Evolutionary conservation across 495 filamentous ascomycete species (phyloP).

Genomic region (Xylaria sp.): DNA sequence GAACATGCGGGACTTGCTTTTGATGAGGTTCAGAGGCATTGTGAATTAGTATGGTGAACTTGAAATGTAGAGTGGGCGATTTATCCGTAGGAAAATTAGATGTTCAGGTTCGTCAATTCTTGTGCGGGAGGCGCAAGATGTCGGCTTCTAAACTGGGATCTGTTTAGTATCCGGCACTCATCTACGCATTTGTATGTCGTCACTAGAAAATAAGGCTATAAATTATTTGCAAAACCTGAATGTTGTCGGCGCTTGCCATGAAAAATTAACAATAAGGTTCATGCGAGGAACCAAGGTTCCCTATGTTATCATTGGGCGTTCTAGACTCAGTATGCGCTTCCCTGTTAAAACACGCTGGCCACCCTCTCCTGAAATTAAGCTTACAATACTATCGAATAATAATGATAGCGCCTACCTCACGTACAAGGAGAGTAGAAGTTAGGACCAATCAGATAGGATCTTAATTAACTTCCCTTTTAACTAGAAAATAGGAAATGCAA

Average conservation of each 20-base stretch:
- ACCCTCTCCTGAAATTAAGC: neutral
- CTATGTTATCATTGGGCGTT: neutral
- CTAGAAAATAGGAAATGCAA: too few relatives aligned
- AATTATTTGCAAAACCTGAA: neutral
- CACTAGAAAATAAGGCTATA: neutral
- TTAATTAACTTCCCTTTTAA: too few relatives aligned
- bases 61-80: neutral
- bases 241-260: neutral
- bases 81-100: neutral
- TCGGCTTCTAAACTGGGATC: neutral
- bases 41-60: neutral
- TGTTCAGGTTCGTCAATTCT: neutral
- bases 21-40: neutral
- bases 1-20: neutral
- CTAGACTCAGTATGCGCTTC: neutral
- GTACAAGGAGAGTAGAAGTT: neutral
- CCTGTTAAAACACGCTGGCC: neutral
- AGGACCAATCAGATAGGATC: too few relatives aligned
- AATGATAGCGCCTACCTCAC: neutral
- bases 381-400: neutral
- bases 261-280: neutral
- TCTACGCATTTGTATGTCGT: neutral
- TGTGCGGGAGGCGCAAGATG: neutral
- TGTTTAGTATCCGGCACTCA: too few relatives aligned
- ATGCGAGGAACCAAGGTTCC: neutral